These are phyloP conservation scores for Saxophila tyrrhenica DNA, from an alignment of 495 filamentous ascomycete species.

Conservation along the genomic window DNA sequence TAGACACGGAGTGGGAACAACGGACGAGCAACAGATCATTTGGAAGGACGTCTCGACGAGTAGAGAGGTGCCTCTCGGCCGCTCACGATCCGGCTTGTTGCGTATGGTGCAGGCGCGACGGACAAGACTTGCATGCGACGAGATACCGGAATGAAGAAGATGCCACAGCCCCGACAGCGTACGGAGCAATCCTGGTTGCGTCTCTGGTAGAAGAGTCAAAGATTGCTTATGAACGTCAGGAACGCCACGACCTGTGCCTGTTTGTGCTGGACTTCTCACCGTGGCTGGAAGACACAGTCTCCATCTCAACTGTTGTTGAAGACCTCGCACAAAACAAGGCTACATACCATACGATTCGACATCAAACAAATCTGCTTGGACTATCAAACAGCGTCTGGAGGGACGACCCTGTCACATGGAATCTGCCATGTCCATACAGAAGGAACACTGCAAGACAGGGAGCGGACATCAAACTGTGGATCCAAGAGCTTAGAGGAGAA, in stretches of 20 bases:
- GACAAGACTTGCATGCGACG: not conserved
- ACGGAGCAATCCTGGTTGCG: not conserved
- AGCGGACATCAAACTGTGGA: not conserved
- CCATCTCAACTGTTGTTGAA: not conserved
- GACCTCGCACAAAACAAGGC: not conserved
- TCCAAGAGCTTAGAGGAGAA: not conserved
- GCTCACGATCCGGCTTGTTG: not conserved
- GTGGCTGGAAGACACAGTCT: not conserved
- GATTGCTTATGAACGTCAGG: not conserved
- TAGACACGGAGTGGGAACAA: not conserved
- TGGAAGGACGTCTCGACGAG: not conserved
- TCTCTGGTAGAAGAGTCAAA: not conserved
- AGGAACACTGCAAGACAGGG: not conserved
- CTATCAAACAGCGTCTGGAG: not conserved
- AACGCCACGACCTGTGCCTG: not conserved
- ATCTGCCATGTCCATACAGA: not conserved
- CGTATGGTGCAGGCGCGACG: not conserved
- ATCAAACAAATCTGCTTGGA: no score
- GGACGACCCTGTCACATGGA: not conserved
- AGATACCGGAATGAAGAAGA: not conserved
- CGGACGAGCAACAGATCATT: not conserved
- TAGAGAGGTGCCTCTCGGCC: not conserved
- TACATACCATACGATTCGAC: not conserved
- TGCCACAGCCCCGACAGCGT: not conserved
- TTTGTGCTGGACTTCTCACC: not conserved